Percentiles rank a stretch among this genome's conserved stretches.
Evolutionary conservation across 331 rosid genomes (phyloP).

Genomic region (Quercus phellos): DNA sequence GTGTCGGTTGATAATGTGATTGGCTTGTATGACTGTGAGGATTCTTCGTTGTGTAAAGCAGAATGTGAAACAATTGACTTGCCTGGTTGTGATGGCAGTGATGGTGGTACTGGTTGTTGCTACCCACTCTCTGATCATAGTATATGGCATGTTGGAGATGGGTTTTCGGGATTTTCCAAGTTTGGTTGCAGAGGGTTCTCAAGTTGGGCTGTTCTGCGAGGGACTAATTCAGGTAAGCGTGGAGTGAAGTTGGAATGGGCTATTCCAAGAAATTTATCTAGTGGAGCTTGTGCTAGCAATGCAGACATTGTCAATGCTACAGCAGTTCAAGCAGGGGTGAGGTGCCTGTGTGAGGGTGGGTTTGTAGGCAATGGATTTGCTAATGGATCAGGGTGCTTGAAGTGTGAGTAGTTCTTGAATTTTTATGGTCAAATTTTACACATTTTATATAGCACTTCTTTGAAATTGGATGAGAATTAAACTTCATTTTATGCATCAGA

Average conservation of each 20-base stretch:
- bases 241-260: conserved; percentile 95
- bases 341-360: conserved; percentile 72
- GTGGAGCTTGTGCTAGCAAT: conserved; percentile 48
- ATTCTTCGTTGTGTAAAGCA: conserved; percentile 76
- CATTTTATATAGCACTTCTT: neutral
- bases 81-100: conserved; percentile 66
- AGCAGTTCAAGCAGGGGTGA: conserved; percentile 41
- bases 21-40: conserved; percentile 91
- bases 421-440: neutral
- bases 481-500: neutral
- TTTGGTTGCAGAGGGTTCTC: conserved; percentile 91
- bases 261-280: conserved; percentile 54
- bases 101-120: conserved; percentile 62
- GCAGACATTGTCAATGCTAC: conserved; percentile 59
- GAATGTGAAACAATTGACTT: conserved; percentile 60
- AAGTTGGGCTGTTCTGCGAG: conserved; percentile 70
- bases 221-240: conserved; percentile 58
- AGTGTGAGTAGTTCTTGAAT: conserved; percentile 42
- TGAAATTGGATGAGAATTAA: neutral
- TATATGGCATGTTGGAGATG: conserved; percentile 64
- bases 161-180: conserved; percentile 59
- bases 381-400: conserved; percentile 70
- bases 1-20: conserved; percentile 70
- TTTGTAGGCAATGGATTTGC: conserved; percentile 79
- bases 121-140: conserved; percentile 79